These are phyloP conservation scores for Potentilla sterilis DNA, from an alignment of 306 rosid genomes.

Conservation along the genomic window DNA sequence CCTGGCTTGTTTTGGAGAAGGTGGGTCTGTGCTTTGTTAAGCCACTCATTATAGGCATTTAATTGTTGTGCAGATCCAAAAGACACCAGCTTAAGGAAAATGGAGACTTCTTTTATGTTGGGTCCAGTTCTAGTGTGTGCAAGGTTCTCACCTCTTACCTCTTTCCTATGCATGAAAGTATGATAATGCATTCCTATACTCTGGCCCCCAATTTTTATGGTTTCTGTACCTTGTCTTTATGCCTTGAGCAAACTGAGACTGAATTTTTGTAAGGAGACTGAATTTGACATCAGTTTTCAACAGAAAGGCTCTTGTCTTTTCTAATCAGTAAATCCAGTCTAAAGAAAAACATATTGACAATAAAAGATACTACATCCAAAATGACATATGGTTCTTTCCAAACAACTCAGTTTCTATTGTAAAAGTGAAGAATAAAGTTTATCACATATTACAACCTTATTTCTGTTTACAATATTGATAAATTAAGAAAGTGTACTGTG, in stretches of 20 bases:
- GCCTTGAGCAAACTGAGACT: not conserved
- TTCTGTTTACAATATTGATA: not conserved
- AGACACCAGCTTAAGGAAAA: slow-evolving; percentile 69
- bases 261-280: not conserved
- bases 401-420: not conserved
- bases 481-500: not conserved
- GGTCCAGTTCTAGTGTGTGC: slow-evolving; percentile 79
- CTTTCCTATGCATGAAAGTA: slow-evolving; percentile 12
- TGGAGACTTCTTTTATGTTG: slow-evolving; percentile 77
- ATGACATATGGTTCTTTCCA: not conserved
- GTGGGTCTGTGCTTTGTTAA: slow-evolving; percentile 22
- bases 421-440: not conserved
- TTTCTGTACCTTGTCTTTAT: not conserved
- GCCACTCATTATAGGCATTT: slow-evolving; percentile 3
- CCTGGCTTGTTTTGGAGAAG: slow-evolving; percentile 13
- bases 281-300: not conserved
- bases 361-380: not conserved
- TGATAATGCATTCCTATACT: not conserved
- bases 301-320: not conserved
- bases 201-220: not conserved
- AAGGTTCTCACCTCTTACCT: slow-evolving; percentile 55
- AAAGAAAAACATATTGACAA: not conserved
- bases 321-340: not conserved
- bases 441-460: not conserved
- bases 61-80: slow-evolving; percentile 62